These are phyloP conservation scores for Nakaseomyces kungkrabaensis DNA, from an alignment of 1,139 yeast species.

Conservation along the genomic window DNA sequence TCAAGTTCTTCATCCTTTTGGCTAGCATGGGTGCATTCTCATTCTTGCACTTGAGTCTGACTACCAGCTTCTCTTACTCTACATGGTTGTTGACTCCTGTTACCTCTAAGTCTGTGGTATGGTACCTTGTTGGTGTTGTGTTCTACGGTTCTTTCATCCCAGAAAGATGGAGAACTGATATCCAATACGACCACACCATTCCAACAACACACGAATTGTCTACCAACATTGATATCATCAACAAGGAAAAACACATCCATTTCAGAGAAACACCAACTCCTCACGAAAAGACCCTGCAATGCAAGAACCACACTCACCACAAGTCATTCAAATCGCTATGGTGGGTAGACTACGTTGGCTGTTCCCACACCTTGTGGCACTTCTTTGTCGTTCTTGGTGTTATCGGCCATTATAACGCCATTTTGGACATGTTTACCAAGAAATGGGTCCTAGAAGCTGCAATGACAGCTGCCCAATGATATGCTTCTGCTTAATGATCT, in stretches of 20 bases:
- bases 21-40: conserved; percentile 69
- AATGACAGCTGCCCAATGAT: not conserved
- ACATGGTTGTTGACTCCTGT: conserved; percentile 27
- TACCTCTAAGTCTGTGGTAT: conserved; percentile 36
- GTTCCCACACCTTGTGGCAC: conserved; percentile 93
- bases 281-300: conserved; percentile 6
- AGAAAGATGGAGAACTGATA: conserved; percentile 73
- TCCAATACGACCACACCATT: conserved; percentile 28
- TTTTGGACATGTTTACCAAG: conserved; percentile 54
- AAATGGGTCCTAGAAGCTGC: conserved; percentile 16
- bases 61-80: conserved; percentile 48
- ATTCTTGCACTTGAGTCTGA: conserved; percentile 44
- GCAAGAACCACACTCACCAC: conserved; percentile 15
- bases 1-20: conserved; percentile 72
- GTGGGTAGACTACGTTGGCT: conserved; percentile 73
- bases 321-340: conserved; percentile 53
- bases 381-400: conserved; percentile 80
- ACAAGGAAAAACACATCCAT: conserved; percentile 35
- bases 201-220: conserved; percentile 30
- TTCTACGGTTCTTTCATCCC: conserved; percentile 86
- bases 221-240: conserved; percentile 23
- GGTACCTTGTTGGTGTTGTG: conserved; percentile 75
- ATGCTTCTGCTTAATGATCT: not conserved
- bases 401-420: conserved; percentile 72
- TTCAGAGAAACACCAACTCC: conserved; percentile 42